phyloP scores from a whole-genome alignment of 768 basidiomycete species.

The Pleurotus eryngii region DNA sequence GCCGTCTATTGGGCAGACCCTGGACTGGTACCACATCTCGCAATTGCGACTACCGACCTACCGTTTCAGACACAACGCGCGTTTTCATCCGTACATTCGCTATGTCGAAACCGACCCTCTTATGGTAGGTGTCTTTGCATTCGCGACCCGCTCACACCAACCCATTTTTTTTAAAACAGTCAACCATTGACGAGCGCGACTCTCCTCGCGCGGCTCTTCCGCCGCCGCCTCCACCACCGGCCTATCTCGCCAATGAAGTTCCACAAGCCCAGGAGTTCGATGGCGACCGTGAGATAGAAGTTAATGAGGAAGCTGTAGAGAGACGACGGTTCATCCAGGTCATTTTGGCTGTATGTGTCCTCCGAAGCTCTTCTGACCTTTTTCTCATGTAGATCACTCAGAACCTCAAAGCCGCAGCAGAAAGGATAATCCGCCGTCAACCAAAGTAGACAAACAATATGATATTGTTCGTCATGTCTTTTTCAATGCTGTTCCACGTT shows the following conservation, averaged over 20 bases:
- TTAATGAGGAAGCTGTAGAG: not conserved
- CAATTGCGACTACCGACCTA: slow-evolving; percentile 1
- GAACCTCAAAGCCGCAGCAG: no score
- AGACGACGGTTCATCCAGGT: not conserved
- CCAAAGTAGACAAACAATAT: no score
- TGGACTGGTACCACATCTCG: not conserved
- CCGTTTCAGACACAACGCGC: slow-evolving; percentile 1
- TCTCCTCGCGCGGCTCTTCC: not conserved
- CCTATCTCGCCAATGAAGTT: not conserved
- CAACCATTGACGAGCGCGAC: not conserved
- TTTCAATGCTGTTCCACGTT: no score
- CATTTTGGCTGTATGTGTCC: not conserved
- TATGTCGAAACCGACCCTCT: not conserved
- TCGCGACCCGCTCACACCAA: not conserved
- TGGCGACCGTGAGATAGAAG: not conserved
- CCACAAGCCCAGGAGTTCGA: not conserved
- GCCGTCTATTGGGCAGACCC: not conserved
- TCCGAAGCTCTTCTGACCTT: not conserved
- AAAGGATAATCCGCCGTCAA: no score
- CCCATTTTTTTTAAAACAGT: not conserved
- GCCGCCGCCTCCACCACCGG: not conserved
- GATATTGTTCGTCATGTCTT: no score
- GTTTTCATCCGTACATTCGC: slow-evolving; percentile 1
- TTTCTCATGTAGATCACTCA: no score
- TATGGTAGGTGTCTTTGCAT: not conserved